These are phyloP conservation scores for Trichoderma harzianum DNA, from an alignment of 2,329 filamentous ascomycete species.

Conservation along the genomic window DNA sequence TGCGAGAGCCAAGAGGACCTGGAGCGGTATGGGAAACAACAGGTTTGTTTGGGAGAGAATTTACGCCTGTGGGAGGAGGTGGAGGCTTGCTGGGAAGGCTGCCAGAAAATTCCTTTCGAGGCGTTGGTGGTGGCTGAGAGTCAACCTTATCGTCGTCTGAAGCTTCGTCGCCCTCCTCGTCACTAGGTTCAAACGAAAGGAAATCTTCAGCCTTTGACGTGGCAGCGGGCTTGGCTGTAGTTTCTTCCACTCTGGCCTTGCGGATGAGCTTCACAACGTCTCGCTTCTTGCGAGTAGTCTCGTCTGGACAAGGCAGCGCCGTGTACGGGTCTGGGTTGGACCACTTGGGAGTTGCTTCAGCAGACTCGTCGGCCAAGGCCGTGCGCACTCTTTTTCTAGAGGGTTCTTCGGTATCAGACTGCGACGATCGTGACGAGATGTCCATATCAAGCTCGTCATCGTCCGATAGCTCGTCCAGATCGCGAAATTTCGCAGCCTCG, in stretches of 20 bases:
- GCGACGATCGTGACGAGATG: constrained; percentile 43
- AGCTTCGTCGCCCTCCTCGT: constrained; percentile 44
- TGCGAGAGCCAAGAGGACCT: constrained; percentile 60
- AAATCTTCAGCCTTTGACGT: constrained; percentile 72
- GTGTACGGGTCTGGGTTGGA: constrained; percentile 96
- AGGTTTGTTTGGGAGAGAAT: constrained; percentile 17
- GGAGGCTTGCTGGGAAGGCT: constrained; percentile 17
- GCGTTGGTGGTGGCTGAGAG: constrained; percentile 21
- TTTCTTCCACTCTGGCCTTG: constrained; percentile 71
- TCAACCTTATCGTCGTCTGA: constrained; percentile 25
- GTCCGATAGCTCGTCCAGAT: constrained; percentile 58
- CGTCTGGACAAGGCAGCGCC: constrained; percentile 74
- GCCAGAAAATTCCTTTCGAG: background rate
- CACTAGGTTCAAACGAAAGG: constrained; percentile 75
- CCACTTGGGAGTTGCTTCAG: constrained; percentile 68
- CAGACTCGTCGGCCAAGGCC: constrained; percentile 30
- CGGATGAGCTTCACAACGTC: constrained; percentile 90
- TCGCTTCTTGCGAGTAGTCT: constrained; percentile 68
- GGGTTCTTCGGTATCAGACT: constrained; percentile 37
- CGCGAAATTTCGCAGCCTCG: constrained; percentile 49
- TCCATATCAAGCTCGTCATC: constrained; percentile 64
- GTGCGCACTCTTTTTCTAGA: constrained; percentile 36
- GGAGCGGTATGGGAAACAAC: constrained; percentile 30
- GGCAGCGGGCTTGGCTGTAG: constrained; percentile 45
- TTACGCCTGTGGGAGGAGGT: constrained; percentile 17